phyloP scores from a whole-genome alignment of 306 rosid genomes.

The Fragaria vesca region DNA sequence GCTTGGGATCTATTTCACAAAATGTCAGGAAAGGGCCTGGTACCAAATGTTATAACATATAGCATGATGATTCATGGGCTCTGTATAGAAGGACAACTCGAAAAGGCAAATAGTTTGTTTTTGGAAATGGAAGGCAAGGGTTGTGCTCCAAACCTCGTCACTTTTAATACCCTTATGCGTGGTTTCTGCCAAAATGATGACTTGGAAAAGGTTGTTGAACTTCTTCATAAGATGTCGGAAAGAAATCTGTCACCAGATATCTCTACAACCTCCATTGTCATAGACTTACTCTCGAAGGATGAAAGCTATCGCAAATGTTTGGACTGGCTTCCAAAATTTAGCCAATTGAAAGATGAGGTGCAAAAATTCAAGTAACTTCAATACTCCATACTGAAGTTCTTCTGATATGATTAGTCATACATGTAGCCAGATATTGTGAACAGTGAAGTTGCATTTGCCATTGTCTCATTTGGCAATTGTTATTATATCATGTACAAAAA shows the following conservation, averaged over 20 bases:
- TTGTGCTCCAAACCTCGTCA: conserved; percentile 35
- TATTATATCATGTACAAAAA: neutral
- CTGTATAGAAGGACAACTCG: conserved; percentile 36
- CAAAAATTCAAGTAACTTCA: neutral
- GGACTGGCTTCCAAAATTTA: conserved; percentile 43
- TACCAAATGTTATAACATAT: conserved; percentile 33
- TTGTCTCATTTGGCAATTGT: neutral
- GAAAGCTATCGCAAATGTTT: conserved; percentile 33
- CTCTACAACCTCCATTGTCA: conserved; percentile 30
- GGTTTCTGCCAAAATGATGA: conserved; percentile 39
- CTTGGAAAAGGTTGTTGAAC: conserved; percentile 36
- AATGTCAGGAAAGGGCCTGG: conserved; percentile 25
- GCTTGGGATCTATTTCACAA: conserved; percentile 36
- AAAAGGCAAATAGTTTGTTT: conserved; percentile 43
- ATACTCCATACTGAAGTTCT: neutral
- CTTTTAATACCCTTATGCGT: conserved; percentile 37
- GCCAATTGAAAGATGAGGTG: conserved; percentile 4
- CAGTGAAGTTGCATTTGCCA: neutral
- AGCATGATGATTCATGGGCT: conserved; percentile 41
- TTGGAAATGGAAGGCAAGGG: conserved; percentile 36
- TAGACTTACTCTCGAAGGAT: conserved; percentile 36
- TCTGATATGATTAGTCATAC: neutral
- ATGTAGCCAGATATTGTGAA: conserved; percentile 1
- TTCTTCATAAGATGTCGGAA: conserved; percentile 42
- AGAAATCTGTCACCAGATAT: conserved; percentile 39